A percentile compares a stretch with the other conserved stretches of the same genome.
These are phyloP conservation scores for Colletotrichum lindemuthianum DNA, from an alignment of 2,329 filamentous ascomycete species.

Conservation along the genomic window DNA sequence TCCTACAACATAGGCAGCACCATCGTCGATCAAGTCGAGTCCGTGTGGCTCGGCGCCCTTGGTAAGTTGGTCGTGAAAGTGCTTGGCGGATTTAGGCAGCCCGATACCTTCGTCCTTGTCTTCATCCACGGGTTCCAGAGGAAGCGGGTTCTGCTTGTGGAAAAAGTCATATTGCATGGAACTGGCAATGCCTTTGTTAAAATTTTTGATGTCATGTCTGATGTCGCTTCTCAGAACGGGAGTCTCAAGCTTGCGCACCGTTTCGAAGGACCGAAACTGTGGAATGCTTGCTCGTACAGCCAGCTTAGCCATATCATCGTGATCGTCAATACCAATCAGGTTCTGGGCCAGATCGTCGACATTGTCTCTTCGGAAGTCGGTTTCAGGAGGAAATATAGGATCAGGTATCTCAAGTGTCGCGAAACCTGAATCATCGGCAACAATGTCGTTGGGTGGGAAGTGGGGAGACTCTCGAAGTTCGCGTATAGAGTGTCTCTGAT, in stretches of 20 bases:
- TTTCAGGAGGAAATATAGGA: conserved; percentile 6
- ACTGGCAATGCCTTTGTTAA: not conserved
- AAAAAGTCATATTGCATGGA: conserved; percentile 16
- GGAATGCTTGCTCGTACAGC: conserved; percentile 15
- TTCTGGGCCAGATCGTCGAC: not conserved
- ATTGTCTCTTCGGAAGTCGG: not conserved
- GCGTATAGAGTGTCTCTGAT: no score
- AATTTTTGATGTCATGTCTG: conserved; percentile 17
- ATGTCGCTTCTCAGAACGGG: conserved; percentile 23
- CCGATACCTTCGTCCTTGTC: conserved; percentile 29
- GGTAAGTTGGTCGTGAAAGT: conserved; percentile 26
- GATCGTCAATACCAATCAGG: not conserved
- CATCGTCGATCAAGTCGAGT: conserved; percentile 22
- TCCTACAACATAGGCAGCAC: conserved; percentile 14
- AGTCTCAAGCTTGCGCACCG: conserved; percentile 15
- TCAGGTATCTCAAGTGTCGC: not conserved
- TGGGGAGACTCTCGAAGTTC: conserved; percentile 1
- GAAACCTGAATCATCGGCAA: not conserved
- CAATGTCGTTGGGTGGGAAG: not conserved
- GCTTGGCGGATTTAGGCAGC: conserved; percentile 19
- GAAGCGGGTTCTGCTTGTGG: conserved; percentile 14
- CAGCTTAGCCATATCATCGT: not conserved
- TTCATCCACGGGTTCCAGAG: conserved; percentile 31
- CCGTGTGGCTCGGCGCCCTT: conserved; percentile 17
- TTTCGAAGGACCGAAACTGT: not conserved